phyloP scores from a whole-genome alignment of 148 eudicot species.

The Nepenthes mirabilis region DNA sequence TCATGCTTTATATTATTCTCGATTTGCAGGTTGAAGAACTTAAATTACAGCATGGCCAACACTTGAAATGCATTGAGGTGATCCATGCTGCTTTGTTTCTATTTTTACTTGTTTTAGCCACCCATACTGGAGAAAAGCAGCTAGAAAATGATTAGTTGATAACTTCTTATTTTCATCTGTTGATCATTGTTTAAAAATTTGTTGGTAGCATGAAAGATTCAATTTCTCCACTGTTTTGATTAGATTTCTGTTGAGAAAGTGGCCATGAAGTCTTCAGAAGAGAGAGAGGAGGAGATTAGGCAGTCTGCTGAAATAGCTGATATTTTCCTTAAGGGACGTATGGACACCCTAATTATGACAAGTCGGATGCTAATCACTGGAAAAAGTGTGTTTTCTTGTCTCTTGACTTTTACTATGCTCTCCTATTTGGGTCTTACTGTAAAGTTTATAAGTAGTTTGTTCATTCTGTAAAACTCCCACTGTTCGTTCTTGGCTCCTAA shows the following conservation, averaged over 20 bases:
- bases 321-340: slow-evolving; percentile 39
- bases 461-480: background rate
- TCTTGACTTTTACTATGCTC: background rate
- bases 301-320: slow-evolving; percentile 68
- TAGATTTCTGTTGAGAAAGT: slow-evolving; percentile 84
- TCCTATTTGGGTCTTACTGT: background rate
- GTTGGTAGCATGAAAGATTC: background rate
- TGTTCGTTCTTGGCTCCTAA: too few species aligned
- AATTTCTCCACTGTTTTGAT: slow-evolving; percentile 9
- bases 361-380: slow-evolving; percentile 82
- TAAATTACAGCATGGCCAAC: slow-evolving; percentile 40
- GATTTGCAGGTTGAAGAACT: slow-evolving; percentile 72
- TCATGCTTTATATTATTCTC: background rate
- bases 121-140: background rate
- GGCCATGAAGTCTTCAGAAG: slow-evolving; percentile 76
- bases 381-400: slow-evolving; percentile 44
- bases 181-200: background rate
- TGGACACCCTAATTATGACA: slow-evolving; percentile 86
- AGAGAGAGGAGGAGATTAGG: slow-evolving; percentile 73
- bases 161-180: background rate
- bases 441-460: background rate
- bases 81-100: slow-evolving; percentile 7
- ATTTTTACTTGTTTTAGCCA: background rate
- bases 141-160: background rate
- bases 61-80: slow-evolving; percentile 70